Percentiles rank a stretch among this genome's conserved stretches.
phyloP scores from a whole-genome alignment of 139 green algal genomes.

The Coccomyxa sp. region DNA sequence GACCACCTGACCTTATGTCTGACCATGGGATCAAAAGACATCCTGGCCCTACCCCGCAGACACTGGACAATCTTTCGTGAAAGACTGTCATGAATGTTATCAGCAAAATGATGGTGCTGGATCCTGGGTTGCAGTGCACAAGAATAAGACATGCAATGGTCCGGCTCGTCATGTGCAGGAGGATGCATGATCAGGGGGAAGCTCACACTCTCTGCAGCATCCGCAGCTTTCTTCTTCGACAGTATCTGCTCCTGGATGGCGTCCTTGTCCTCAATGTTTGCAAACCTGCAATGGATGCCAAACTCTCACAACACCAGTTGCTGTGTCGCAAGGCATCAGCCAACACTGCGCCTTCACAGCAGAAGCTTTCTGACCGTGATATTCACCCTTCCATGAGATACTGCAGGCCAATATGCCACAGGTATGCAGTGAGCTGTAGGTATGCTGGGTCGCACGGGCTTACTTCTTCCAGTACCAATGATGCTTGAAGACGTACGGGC shows the following conservation, averaged over 20 bases:
- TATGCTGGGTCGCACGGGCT: not conserved
- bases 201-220: not conserved
- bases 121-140: too few species aligned
- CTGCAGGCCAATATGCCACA: not conserved
- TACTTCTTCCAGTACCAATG: slow-evolving; percentile 38
- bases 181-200: too few species aligned
- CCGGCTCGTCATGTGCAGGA: too few species aligned
- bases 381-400: not conserved
- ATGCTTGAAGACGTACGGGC: slow-evolving; percentile 26
- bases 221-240: slow-evolving; percentile 5
- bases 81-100: too few species aligned
- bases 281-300: slow-evolving; percentile 2
- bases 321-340: not conserved
- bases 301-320: not conserved
- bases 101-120: too few species aligned
- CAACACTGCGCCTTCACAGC: too few species aligned
- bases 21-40: too few species aligned
- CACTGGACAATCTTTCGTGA: too few species aligned
- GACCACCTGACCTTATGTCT: too few species aligned
- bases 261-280: not conserved
- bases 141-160: too few species aligned
- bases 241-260: slow-evolving; percentile 10
- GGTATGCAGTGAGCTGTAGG: not conserved
- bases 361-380: not conserved
- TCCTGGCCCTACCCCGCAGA: too few species aligned